Evolutionary conservation across 192 early-diverging fungal genomes (phyloP).

Genomic region (Rhizophlyctis rosea): DNA sequence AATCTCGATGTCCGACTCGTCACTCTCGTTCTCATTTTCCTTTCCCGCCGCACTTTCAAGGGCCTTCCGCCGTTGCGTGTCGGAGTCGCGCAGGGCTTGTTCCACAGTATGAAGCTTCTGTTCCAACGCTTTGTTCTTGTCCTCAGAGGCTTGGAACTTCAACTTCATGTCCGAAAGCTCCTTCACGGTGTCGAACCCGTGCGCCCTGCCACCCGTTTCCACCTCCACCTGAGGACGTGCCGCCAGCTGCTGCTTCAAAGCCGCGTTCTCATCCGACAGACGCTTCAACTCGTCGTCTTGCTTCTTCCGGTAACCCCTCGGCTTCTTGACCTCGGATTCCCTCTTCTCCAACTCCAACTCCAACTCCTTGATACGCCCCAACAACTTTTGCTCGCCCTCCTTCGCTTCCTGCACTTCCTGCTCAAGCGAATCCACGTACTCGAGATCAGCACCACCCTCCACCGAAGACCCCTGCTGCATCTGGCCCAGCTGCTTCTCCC

Average conservation of each 20-base stretch:
- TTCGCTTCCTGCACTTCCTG: not conserved
- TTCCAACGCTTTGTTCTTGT: not conserved
- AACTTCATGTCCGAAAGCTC: too few species aligned
- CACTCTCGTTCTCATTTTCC: not conserved
- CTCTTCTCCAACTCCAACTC: not conserved
- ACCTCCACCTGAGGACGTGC: too few species aligned
- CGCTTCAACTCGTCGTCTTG: not conserved
- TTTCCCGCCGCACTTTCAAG: not conserved
- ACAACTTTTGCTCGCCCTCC: not conserved
- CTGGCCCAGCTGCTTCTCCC: not conserved
- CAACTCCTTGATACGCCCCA: not conserved
- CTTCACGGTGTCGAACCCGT: too few species aligned
- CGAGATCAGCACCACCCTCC: not conserved
- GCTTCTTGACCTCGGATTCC: too few species aligned
- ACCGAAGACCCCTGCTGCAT: not conserved
- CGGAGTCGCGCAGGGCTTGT: too few species aligned
- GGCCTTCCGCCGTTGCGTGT: not conserved
- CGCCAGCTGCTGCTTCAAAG: too few species aligned
- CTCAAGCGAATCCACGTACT: not conserved
- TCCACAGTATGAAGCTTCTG: not conserved
- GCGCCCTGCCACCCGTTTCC: not conserved
- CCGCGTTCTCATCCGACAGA: not conserved
- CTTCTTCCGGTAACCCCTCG: not conserved
- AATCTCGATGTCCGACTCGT: not conserved
- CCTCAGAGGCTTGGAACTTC: too few species aligned